Evolutionary conservation across 2,329 filamentous ascomycete genomes (phyloP).

Genomic region (Cytospora mali): DNA sequence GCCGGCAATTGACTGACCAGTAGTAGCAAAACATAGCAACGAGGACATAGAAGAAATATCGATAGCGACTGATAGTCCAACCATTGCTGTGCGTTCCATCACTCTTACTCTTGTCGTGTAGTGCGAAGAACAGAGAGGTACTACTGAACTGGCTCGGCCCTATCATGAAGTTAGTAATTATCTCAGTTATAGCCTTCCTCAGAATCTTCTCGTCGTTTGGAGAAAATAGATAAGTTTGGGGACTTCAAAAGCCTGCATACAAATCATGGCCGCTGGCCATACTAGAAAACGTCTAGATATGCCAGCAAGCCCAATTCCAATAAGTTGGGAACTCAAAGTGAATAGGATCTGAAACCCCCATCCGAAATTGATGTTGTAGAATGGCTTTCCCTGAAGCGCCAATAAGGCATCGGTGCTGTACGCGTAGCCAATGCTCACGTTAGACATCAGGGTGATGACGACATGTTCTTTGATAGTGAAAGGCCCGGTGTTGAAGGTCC

Average conservation of each 20-base stretch:
- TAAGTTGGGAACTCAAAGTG: constrained; percentile 52
- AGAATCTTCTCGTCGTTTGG: background rate
- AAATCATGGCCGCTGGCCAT: constrained; percentile 54
- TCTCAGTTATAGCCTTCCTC: background rate
- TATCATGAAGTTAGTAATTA: background rate
- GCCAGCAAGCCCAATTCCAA: constrained; percentile 56
- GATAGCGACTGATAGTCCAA: constrained; percentile 49
- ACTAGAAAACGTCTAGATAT: constrained; percentile 51
- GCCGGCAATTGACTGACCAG: background rate
- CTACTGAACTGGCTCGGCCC: constrained; percentile 45
- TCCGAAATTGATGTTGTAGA: constrained; percentile 45
- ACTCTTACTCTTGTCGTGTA: constrained; percentile 45
- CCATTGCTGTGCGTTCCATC: constrained; percentile 46
- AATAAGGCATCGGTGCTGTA: constrained; percentile 45
- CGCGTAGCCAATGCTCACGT: constrained; percentile 42
- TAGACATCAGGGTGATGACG: constrained; percentile 48
- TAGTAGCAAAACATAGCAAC: constrained; percentile 52
- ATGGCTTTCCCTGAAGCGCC: constrained; percentile 45
- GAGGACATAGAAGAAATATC: constrained; percentile 49
- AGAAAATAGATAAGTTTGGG: too few relatives aligned
- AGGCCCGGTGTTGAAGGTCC: constrained; percentile 47
- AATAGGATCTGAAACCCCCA: constrained; percentile 54
- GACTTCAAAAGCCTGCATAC: constrained; percentile 29
- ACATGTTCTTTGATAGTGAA: constrained; percentile 52
- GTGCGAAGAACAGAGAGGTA: constrained; percentile 49